Conservation (phyloP, 2,329 filamentous ascomycete genomes). For the Elsinoe fawcettii region DNA sequence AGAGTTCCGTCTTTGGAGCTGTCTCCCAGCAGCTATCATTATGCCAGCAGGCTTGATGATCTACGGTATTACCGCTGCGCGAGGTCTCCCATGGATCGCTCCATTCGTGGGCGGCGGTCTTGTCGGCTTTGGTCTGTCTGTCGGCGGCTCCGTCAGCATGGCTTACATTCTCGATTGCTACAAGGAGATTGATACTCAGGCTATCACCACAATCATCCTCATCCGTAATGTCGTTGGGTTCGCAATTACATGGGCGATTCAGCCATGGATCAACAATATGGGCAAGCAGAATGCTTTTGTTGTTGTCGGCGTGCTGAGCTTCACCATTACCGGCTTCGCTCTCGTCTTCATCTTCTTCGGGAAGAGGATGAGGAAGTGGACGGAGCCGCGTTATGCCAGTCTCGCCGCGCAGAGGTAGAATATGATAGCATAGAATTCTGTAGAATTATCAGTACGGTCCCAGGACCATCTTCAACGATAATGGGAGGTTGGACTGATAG, state of each 20-base stretch:
- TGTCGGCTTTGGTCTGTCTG: conserved; percentile 19
- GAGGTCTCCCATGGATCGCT: conserved; percentile 20
- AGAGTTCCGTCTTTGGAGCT: conserved; percentile 22
- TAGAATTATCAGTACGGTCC: not conserved
- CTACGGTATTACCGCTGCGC: conserved; percentile 19
- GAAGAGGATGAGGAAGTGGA: conserved; percentile 15
- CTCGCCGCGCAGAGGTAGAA: conserved; percentile 10
- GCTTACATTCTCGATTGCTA: conserved; percentile 22
- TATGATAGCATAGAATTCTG: not conserved
- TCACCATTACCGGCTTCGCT: conserved; percentile 15
- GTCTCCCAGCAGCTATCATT: conserved; percentile 17
- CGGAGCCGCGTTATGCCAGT: conserved; percentile 9
- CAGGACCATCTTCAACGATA: not conserved
- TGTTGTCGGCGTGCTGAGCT: conserved; percentile 15
- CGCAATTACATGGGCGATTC: conserved; percentile 12
- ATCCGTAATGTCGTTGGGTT: conserved; percentile 21
- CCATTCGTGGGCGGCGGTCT: conserved; percentile 20
- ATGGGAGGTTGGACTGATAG: no score
- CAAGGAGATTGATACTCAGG: conserved; percentile 17
- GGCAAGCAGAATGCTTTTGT: conserved; percentile 18
- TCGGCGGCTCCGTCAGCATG: conserved; percentile 18
- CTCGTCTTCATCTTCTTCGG: conserved; percentile 17
- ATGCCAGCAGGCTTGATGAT: conserved; percentile 20
- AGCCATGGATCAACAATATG: conserved; percentile 17
- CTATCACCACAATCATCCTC: conserved; percentile 20